Evolutionary conservation across 2,329 filamentous ascomycete genomes (phyloP).

Genomic region (Sordariomycetes sp.): DNA sequence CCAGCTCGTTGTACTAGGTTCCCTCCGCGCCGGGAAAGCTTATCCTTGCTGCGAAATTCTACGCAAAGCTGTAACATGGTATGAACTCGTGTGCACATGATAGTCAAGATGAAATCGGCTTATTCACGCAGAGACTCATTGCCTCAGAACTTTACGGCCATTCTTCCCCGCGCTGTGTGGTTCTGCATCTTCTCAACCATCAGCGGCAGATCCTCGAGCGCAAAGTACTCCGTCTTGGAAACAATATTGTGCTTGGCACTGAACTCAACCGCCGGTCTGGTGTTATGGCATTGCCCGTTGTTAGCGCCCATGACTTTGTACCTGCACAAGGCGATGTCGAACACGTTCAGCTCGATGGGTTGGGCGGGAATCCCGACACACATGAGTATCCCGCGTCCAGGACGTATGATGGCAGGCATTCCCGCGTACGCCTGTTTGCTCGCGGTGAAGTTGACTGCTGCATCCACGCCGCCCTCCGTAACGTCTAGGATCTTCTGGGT

Average conservation of each 20-base stretch:
- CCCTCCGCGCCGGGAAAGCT: no score
- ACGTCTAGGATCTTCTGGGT: slow-evolving; percentile 1
- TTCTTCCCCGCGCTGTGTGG: slow-evolving; percentile 3
- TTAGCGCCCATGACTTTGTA: slow-evolving; percentile 5
- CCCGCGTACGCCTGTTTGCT: slow-evolving; percentile 5
- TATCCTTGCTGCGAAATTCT: no score
- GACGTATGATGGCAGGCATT: slow-evolving; percentile 5
- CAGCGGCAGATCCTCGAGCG: slow-evolving; percentile 4
- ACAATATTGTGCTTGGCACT: slow-evolving; percentile 5
- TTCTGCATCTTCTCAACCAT: slow-evolving; percentile 6
- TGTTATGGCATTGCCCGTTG: slow-evolving; percentile 5
- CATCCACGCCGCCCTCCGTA: slow-evolving; percentile 2
- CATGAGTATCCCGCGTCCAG: slow-evolving; percentile 4
- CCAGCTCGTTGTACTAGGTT: no score
- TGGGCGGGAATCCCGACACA: slow-evolving; percentile 4
- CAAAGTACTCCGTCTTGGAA: slow-evolving; percentile 3
- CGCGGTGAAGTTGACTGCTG: slow-evolving; percentile 5
- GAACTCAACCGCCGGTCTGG: slow-evolving; percentile 5
- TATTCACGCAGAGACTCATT: no score
- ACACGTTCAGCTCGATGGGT: slow-evolving; percentile 3
- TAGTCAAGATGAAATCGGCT: no score
- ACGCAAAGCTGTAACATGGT: no score
- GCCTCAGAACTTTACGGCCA: slow-evolving; percentile 5
- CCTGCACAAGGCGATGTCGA: slow-evolving; percentile 5
- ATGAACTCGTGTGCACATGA: no score